Evolutionary conservation across 2,329 filamentous ascomycete species (phyloP), one percentile per base, ranked within the genome.

Genomic region (Verticillium nubilum): DNA sequence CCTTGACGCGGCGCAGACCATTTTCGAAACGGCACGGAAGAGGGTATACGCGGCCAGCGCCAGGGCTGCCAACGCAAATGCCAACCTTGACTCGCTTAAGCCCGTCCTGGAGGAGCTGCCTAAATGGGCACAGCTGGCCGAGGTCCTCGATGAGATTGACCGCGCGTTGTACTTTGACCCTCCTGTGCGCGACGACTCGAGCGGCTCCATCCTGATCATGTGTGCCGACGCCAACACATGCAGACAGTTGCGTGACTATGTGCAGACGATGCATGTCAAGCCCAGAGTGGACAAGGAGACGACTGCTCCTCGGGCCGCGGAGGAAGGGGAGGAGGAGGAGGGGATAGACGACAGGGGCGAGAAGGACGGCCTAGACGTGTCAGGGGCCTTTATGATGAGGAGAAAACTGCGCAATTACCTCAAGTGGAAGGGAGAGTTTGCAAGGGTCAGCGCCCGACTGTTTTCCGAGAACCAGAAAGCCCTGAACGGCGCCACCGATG

Each of bases 201-300:
- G 92, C 69, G 90, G 91, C n/a, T 91, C 91, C 2, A 92, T 97
- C 56, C 78, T 99, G 33, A 91, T 99, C 71, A 98, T 99, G 95
- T 98, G 94, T 70, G 88, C 89, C 27, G 94, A 96, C 67, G 86
- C 90, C 59, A 86, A 87, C 59, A 96, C 92, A 9, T 96, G 91
- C 69, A 85, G 89, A 15, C 95, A 99, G 67, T 79, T 99, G 50
- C 86, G 92, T 64, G 94, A 98, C 70, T 98, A 94, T 70, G 77
- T 99, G 23, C 90, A 96, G 71, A 92, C 86, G 6, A 97, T 97
- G 92, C 86, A 96, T 69, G 82, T 93, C 28, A 86, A 84, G 58
- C 81, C 86, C 58, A 81, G 72, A 67, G 70, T 68, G 52, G 78
- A 82, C 57, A 74, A 76, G 42, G 70, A 73, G 52, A 54, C 66